Percentiles rank a stretch among this genome's conserved stretches.
Conservation (phyloP, 805 yeast species). For the Candida qinlingensis region DNA sequence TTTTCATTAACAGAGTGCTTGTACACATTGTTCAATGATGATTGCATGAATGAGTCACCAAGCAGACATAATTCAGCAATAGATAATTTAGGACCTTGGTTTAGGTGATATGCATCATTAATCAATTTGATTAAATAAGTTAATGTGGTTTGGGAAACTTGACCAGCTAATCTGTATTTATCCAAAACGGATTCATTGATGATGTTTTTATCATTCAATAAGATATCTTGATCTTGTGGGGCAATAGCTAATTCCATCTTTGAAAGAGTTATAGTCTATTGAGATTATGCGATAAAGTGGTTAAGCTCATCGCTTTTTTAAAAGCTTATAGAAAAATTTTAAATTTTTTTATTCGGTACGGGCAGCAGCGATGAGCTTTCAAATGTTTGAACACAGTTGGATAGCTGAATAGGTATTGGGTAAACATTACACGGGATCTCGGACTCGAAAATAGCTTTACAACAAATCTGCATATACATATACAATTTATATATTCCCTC, state of each 20-base stretch:
- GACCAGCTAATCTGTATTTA: conserved; percentile 87
- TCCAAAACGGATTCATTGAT: conserved; percentile 58
- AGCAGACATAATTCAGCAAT: conserved; percentile 71
- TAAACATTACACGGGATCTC: no score
- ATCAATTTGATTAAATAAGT: conserved; percentile 60
- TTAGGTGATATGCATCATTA: conserved; percentile 67
- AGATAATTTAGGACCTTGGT: conserved; percentile 33
- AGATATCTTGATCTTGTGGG: conserved; percentile 65
- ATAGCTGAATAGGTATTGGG: no score
- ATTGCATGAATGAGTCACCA: conserved; percentile 70
- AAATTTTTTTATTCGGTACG: background rate
- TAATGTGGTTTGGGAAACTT: conserved; percentile 78
- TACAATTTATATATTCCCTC: no score
- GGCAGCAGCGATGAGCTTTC: background rate
- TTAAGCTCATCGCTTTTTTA: conserved; percentile 11
- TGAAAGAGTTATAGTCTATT: background rate
- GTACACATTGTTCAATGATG: conserved; percentile 55
- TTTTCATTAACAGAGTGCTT: conserved; percentile 68
- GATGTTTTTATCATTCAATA: conserved; percentile 68
- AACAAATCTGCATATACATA: no score
- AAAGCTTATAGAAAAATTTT: conserved; percentile 4
- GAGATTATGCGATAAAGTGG: no score
- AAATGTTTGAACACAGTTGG: background rate
- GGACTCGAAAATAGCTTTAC: no score
- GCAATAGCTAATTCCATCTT: conserved; percentile 71